phyloP scores from a whole-genome alignment of 2,329 filamentous ascomycete genomes.

The Pyricularia sp. region DNA sequence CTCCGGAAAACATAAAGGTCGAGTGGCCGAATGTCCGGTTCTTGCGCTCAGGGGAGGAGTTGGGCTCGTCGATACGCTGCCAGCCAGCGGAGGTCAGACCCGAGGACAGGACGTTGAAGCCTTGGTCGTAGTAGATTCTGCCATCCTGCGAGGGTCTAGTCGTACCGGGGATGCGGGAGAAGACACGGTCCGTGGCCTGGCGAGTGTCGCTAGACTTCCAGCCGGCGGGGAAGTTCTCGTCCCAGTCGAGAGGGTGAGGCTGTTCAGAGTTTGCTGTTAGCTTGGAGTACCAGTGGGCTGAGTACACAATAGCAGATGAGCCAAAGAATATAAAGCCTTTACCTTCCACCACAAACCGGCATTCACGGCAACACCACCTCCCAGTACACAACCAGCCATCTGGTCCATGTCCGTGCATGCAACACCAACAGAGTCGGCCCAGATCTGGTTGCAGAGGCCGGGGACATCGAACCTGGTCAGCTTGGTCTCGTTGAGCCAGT shows the following conservation, averaged over 20 bases:
- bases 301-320: conserved; percentile 15
- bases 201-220: conserved; percentile 60
- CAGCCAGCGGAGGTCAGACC: conserved; percentile 53
- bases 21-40: conserved; percentile 51
- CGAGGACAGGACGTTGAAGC: conserved; percentile 51
- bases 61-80: conserved; percentile 45
- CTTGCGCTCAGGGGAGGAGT: conserved; percentile 47
- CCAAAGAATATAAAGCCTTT: neutral
- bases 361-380: conserved; percentile 52
- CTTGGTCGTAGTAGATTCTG: conserved; percentile 56
- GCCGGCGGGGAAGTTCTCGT: conserved; percentile 61
- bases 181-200: conserved; percentile 50
- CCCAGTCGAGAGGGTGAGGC: conserved; percentile 54
- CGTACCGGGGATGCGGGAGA: conserved; percentile 62
- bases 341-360: conserved; percentile 54
- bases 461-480: conserved; percentile 57
- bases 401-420: conserved; percentile 56
- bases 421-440: conserved; percentile 48
- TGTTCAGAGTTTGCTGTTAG: conserved; percentile 1
- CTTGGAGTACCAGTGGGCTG: conserved; percentile 1
- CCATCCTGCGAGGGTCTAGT: conserved; percentile 57
- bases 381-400: conserved; percentile 56
- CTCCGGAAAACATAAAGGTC: conserved; percentile 53
- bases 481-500: conserved; percentile 46
- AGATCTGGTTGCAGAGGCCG: conserved; percentile 58